Evolutionary conservation across 495 filamentous ascomycete species (phyloP).

Genomic region (Hyaloscypha bicolor): DNA sequence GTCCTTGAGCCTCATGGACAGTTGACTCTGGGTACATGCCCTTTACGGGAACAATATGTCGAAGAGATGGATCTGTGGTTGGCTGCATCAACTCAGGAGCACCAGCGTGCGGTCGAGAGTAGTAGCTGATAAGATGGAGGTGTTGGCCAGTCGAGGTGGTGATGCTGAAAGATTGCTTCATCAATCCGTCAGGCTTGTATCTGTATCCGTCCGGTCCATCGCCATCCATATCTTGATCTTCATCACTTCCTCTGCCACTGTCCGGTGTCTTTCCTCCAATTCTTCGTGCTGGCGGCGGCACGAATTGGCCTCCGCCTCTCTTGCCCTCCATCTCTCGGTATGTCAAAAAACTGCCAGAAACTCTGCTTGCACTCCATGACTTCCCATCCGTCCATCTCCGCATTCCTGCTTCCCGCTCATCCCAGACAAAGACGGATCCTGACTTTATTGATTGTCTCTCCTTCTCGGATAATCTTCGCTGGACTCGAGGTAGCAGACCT

Average conservation of each 20-base stretch:
- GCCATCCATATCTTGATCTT: slow-evolving; percentile 71
- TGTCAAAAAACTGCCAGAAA: slow-evolving; percentile 96
- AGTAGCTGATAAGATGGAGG: slow-evolving; percentile 96
- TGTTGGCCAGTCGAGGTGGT: slow-evolving; percentile 89
- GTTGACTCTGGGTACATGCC: slow-evolving; percentile 97
- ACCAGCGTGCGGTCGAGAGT: slow-evolving; percentile 72
- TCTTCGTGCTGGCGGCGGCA: slow-evolving; percentile 51
- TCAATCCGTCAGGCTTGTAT: slow-evolving; percentile 94
- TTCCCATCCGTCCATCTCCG: slow-evolving; percentile 98
- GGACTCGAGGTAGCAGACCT: slow-evolving; percentile 87
- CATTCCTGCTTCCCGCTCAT: slow-evolving; percentile 98
- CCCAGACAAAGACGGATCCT: slow-evolving; percentile 98
- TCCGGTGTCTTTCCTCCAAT: slow-evolving; percentile 77
- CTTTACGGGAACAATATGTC: slow-evolving; percentile 82
- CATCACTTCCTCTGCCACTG: slow-evolving; percentile 76
- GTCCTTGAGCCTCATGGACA: slow-evolving; percentile 70
- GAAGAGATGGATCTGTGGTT: slow-evolving; percentile 74
- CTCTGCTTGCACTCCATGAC: slow-evolving; percentile 97
- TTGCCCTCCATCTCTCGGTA: slow-evolving; percentile 99
- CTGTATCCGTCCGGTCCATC: slow-evolving; percentile 94
- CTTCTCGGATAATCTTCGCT: slow-evolving; percentile 92
- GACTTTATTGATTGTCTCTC: slow-evolving; percentile 93
- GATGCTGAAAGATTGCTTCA: slow-evolving; percentile 99
- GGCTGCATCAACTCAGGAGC: slow-evolving; percentile 74
- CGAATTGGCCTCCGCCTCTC: slow-evolving; percentile 66